These are phyloP conservation scores for Penicillium sp. DNA, from an alignment of 2,329 filamentous ascomycete genomes.

Conservation along the genomic window DNA sequence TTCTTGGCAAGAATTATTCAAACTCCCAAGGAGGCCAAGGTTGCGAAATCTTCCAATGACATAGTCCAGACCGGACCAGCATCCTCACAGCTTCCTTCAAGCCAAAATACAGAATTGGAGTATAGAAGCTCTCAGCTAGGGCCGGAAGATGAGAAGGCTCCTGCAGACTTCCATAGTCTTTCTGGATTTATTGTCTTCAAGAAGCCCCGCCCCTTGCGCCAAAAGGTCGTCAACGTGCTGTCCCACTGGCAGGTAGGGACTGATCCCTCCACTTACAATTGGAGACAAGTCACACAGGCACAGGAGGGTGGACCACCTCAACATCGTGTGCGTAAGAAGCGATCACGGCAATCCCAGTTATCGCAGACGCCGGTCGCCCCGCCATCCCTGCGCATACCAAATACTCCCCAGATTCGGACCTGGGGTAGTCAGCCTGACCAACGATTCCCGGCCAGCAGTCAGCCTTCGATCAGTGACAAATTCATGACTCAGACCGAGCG, in stretches of 20 bases:
- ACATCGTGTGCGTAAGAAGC: slow-evolving; percentile 28
- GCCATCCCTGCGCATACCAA: slow-evolving; percentile 23
- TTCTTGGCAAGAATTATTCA: slow-evolving; percentile 33
- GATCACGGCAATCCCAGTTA: slow-evolving; percentile 9
- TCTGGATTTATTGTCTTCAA: slow-evolving; percentile 32
- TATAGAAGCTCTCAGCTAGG: not conserved
- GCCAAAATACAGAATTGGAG: not conserved
- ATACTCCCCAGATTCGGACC: slow-evolving; percentile 23
- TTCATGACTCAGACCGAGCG: slow-evolving; percentile 45
- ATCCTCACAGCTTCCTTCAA: slow-evolving; percentile 12
- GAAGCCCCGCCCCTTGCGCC: slow-evolving; percentile 17
- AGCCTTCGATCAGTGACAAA: slow-evolving; percentile 32
- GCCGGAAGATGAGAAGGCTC: not conserved
- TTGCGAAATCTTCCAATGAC: not conserved
- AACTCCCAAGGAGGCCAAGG: slow-evolving; percentile 10
- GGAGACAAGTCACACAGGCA: slow-evolving; percentile 27
- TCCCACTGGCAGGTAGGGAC: slow-evolving; percentile 38
- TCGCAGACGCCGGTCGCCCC: slow-evolving; percentile 11
- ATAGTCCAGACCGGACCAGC: not conserved
- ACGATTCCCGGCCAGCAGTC: slow-evolving; percentile 33
- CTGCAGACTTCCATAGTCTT: slow-evolving; percentile 21
- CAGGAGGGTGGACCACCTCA: slow-evolving; percentile 23
- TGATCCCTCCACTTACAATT: slow-evolving; percentile 36
- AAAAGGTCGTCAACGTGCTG: slow-evolving; percentile 30
- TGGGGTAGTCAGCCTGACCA: slow-evolving; percentile 37